Evolutionary conservation across 129 eudicot species (phyloP).

Genomic region (Arctium lappa): DNA sequence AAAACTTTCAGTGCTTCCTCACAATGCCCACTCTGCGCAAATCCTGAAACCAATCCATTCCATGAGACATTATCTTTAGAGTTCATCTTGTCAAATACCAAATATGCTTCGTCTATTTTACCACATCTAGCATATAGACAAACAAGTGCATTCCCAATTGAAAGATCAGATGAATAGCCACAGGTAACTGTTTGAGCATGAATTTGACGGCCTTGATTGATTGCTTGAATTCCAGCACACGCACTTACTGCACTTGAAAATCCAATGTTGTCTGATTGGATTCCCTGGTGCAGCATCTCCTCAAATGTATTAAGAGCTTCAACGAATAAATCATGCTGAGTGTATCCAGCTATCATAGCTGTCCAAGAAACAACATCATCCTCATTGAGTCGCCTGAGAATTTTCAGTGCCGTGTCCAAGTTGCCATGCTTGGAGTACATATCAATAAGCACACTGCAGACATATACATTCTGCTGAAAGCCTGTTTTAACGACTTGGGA

Average conservation of each 20-base stretch:
- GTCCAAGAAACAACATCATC: slow-evolving; percentile 96
- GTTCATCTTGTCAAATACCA: slow-evolving; percentile 62
- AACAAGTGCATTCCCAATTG: slow-evolving; percentile 81
- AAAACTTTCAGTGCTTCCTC: slow-evolving; percentile 78
- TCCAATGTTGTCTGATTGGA: slow-evolving; percentile 81
- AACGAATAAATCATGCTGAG: slow-evolving; percentile 61
- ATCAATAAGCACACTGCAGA: slow-evolving; percentile 88
- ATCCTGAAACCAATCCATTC: slow-evolving; percentile 90
- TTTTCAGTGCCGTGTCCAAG: slow-evolving; percentile 61
- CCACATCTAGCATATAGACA: slow-evolving; percentile 92
- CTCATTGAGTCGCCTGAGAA: slow-evolving; percentile 62
- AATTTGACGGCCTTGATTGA: slow-evolving; percentile 76
- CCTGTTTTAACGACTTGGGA: slow-evolving; percentile 80
- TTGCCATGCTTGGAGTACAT: slow-evolving; percentile 92
- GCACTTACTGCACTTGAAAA: slow-evolving; percentile 90
- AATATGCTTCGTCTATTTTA: slow-evolving; percentile 57
- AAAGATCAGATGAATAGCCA: slow-evolving; percentile 78
- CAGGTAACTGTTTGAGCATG: slow-evolving; percentile 65
- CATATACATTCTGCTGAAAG: slow-evolving; percentile 79
- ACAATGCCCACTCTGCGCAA: slow-evolving; percentile 75
- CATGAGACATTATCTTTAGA: slow-evolving; percentile 71
- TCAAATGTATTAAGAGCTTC: slow-evolving; percentile 77
- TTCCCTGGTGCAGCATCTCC: slow-evolving; percentile 71
- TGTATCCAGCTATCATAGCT: slow-evolving; percentile 86
- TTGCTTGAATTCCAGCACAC: slow-evolving; percentile 84